phyloP scores from a whole-genome alignment of 257 asterid genomes.

The Primulina tabacum region DNA sequence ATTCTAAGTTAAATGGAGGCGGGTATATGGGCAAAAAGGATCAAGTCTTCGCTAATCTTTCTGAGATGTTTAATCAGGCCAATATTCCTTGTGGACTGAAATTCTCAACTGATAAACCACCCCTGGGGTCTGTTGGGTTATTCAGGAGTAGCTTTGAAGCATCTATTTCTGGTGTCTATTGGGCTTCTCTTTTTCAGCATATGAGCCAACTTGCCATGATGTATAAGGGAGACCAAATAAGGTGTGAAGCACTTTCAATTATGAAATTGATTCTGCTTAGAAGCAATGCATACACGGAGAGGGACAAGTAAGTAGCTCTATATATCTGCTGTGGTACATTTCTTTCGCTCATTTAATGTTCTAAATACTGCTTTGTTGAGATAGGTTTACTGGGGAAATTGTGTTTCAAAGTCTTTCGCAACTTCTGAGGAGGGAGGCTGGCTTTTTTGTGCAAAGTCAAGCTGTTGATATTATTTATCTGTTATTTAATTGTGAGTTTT shows the following conservation, averaged over 20 bases:
- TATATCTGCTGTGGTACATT: constrained; percentile 1
- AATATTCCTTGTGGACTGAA: constrained; percentile 30
- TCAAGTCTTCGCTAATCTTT: constrained; percentile 26
- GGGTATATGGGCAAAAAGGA: constrained; percentile 36
- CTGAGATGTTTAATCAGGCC: constrained; percentile 37
- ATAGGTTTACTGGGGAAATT: constrained; percentile 56
- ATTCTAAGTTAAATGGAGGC: constrained; percentile 31
- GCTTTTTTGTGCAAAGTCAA: constrained; percentile 61
- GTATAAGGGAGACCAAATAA: constrained; percentile 44
- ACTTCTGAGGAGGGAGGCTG: constrained; percentile 64
- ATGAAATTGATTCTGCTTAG: constrained; percentile 72
- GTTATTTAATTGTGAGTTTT: constrained; percentile 77
- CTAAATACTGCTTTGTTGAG: constrained; percentile 23
- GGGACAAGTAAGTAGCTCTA: constrained; percentile 64
- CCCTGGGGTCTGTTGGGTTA: constrained; percentile 27
- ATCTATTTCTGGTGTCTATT: constrained; percentile 43
- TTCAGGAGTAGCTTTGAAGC: constrained; percentile 30
- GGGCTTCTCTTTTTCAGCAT: constrained; percentile 56
- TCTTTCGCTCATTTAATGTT: constrained; percentile 21
- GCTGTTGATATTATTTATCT: constrained; percentile 73
- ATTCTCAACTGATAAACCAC: constrained; percentile 23
- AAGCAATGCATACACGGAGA: constrained; percentile 68
- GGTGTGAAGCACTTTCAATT: constrained; percentile 64
- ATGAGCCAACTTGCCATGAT: constrained; percentile 51
- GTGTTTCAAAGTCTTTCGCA: constrained; percentile 57